These are phyloP conservation scores for Rheum nobile DNA, from an alignment of 148 eudicot genomes.

Conservation along the genomic window DNA sequence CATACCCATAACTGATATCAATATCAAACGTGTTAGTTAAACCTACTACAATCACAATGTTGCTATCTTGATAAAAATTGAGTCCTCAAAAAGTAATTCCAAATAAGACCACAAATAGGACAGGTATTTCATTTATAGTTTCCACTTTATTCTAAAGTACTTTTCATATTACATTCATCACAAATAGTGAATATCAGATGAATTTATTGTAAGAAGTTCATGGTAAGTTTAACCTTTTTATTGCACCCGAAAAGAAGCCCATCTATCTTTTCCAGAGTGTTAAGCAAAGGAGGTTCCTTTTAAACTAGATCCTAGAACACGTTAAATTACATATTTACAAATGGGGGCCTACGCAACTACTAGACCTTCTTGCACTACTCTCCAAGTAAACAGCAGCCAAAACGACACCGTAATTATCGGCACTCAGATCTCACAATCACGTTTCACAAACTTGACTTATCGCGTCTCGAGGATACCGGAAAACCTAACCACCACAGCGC, in stretches of 20 bases:
- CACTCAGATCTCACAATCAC: neutral
- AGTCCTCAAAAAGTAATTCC: neutral
- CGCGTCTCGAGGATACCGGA: neutral
- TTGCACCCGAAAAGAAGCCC: neutral
- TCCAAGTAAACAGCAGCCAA: neutral
- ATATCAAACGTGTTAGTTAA: too few species aligned
- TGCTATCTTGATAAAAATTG: neutral
- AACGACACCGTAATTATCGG: conserved; percentile 9
- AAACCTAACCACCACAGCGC: neutral
- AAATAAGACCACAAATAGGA: neutral
- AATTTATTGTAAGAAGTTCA: neutral
- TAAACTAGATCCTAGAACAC: neutral
- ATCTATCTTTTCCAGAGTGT: neutral
- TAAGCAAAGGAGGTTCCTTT: neutral
- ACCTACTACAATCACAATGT: too few species aligned
- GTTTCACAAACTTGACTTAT: neutral
- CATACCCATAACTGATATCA: too few species aligned
- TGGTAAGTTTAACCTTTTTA: neutral
- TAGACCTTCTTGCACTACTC: neutral
- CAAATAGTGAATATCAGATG: neutral
- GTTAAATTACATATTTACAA: neutral
- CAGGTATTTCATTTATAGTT: neutral
- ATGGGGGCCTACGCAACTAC: neutral
- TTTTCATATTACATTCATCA: too few species aligned
- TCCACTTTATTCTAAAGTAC: neutral